Percentiles rank a stretch among this genome's conserved stretches.
These are phyloP conservation scores for Candida pini DNA, from an alignment of 805 yeast genomes.

Conservation along the genomic window DNA sequence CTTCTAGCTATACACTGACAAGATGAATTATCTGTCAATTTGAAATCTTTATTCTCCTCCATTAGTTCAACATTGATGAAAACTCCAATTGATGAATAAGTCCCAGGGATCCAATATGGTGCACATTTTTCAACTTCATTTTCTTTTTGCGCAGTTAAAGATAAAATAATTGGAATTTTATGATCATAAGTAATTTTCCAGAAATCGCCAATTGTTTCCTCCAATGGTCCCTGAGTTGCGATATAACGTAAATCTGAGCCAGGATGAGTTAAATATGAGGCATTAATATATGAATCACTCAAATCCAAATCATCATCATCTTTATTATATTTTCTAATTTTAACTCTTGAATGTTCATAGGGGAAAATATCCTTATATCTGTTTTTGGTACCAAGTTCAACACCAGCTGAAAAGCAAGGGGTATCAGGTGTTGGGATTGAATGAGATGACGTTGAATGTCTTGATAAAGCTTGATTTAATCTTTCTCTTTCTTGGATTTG, in stretches of 20 bases:
- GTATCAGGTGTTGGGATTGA: conserved; percentile 19
- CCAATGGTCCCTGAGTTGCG: conserved; percentile 88
- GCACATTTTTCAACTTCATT: conserved; percentile 76
- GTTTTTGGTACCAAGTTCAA: conserved; percentile 76
- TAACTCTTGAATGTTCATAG: conserved; percentile 79
- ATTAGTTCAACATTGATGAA: conserved; percentile 20
- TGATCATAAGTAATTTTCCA: conserved; percentile 73
- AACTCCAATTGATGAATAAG: conserved; percentile 31
- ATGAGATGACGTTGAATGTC: conserved; percentile 19
- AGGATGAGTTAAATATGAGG: conserved; percentile 58
- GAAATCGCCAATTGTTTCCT: conserved; percentile 71
- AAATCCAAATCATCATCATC: conserved; percentile 21
- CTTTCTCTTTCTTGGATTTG: conserved; percentile 69
- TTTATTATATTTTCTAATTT: conserved; percentile 31
- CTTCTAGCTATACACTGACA: conserved; percentile 34
- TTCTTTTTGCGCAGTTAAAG: conserved; percentile 73
- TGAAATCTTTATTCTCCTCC: conserved; percentile 22
- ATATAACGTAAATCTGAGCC: conserved; percentile 46
- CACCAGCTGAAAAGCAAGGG: conserved; percentile 62
- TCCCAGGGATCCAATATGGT: conserved; percentile 71
- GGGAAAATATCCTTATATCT: conserved; percentile 87
- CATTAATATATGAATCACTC: conserved; percentile 70
- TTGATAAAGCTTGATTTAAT: conserved; percentile 40
- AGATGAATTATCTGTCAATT: conserved; percentile 17
- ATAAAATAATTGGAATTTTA: conserved; percentile 58